Evolutionary conservation across 768 basidiomycete species (phyloP).

Genomic region (Fomitopsis pulvina): DNA sequence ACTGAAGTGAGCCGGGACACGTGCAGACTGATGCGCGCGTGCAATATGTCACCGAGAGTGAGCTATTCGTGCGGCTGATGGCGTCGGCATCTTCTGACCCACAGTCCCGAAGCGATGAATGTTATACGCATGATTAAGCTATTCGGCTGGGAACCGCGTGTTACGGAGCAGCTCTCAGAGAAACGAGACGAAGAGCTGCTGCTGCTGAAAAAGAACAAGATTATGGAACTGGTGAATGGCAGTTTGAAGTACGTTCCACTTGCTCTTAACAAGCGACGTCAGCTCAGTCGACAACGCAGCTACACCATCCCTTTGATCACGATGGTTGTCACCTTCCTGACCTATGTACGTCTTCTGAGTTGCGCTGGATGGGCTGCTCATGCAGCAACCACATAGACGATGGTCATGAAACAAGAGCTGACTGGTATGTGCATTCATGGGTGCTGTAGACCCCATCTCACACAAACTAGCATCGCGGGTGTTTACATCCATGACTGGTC

Average conservation of each 20-base stretch:
- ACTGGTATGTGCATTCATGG: conserved; percentile 18
- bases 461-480: conserved; percentile 25
- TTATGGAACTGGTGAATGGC: conserved; percentile 43
- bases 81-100: background rate
- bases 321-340: conserved; percentile 60
- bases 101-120: conserved; percentile 20
- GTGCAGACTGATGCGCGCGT: conserved; percentile 39
- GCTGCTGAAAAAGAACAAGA: conserved; percentile 44
- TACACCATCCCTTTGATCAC: conserved; percentile 54
- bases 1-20: no score
- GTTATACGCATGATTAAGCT: conserved; percentile 45
- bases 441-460: background rate
- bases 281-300: conserved; percentile 24
- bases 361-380: background rate
- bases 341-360: conserved; percentile 38
- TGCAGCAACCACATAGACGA: conserved; percentile 20
- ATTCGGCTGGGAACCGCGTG: conserved; percentile 39
- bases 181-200: conserved; percentile 58
- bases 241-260: conserved; percentile 33
- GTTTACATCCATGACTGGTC: conserved; percentile 32
- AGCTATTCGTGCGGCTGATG: background rate
- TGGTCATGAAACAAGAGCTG: conserved; percentile 33
- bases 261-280: background rate
- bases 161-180: conserved; percentile 44
- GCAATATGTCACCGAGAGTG: conserved; percentile 36